Percentiles rank a stretch among this genome's conserved stretches.
These are phyloP conservation scores for Cutaneotrichosporon cyanovorans DNA, from an alignment of 1,284 basidiomycete genomes.

Conservation along the genomic window DNA sequence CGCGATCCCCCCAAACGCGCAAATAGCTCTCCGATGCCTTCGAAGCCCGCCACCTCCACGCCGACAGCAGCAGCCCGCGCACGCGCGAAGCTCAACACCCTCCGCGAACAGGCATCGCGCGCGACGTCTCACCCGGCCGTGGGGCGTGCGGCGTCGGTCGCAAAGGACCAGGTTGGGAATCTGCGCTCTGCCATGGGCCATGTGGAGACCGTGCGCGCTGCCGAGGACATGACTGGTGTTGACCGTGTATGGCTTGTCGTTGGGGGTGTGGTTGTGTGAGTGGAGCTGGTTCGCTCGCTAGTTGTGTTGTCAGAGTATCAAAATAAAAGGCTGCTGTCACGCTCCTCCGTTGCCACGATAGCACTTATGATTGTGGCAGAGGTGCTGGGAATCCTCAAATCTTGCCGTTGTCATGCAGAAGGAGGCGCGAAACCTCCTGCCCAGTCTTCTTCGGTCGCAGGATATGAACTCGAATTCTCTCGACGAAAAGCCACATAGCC, in stretches of 20 bases:
- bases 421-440: no score
- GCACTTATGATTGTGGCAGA: no score
- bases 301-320: no score
- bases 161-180: constrained; percentile 17
- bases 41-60: no score
- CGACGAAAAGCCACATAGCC: no score
- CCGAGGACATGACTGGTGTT: constrained; percentile 29
- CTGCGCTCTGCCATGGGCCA: constrained; percentile 27
- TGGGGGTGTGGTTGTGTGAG: constrained; percentile 28
- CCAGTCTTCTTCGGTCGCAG: no score
- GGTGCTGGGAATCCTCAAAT: no score
- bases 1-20: no score
- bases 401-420: no score
- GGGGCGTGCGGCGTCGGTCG: background rate
- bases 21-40: background rate
- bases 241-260: constrained; percentile 33
- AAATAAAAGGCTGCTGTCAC: no score
- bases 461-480: no score
- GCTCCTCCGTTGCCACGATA: no score
- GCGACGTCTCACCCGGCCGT: constrained; percentile 7
- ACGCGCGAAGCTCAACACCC: background rate
- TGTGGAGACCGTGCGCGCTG: constrained; percentile 19
- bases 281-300: background rate
- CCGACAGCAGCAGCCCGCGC: constrained; percentile 1
- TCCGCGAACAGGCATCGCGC: background rate